Evolutionary conservation across 345 rosid species (phyloP), one percentile per base, ranked within the genome.

Genomic region (Brassica napus): DNA sequence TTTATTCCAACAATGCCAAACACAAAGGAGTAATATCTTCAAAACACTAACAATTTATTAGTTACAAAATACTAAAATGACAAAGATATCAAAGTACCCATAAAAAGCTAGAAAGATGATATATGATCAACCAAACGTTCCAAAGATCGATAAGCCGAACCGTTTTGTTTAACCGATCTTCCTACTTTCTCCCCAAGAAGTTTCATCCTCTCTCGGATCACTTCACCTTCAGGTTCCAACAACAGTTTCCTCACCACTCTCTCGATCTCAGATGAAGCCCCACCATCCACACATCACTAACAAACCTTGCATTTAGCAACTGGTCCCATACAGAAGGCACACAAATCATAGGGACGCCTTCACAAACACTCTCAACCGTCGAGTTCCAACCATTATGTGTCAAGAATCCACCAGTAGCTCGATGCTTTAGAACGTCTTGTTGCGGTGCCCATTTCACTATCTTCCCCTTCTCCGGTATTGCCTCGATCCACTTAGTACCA

Each of bases 381-480:
- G 77, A 74, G 63, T 65, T 74, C 71, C 71, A 74, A 47, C 77
- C 70, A 62, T 32, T 44, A 3, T 74, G 77, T 28, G 70, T 64
- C 34, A 74, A 47, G 49, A 59, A 76, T 44, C 74, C 74, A n/a
- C 78, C 74, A 28, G 68, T 34, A 11, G 82, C 73, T 68, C 69
- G n/a, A 52, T 79, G 78, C 6, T 42, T 49, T 8, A 79, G 24
- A 21, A 79, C 74, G 4, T 73, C 78, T 67, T 59, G 73, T 15
- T 79, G 82, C 1, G 82, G 78, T 0, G 74, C 77, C 82, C 78
- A 79, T 11, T 70, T 67, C 31, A 80, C 86, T 10, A 87, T 79
- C 31, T 73, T 82, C 0, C 88, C 88, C 58, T 77, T 74, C 64
- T 80, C 84, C 1, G 18, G 18, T 18, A 18, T 18, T 42, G 28